These are phyloP conservation scores for Hanseniaspora gamundiae DNA, from an alignment of 1,139 yeast genomes.

Conservation along the genomic window DNA sequence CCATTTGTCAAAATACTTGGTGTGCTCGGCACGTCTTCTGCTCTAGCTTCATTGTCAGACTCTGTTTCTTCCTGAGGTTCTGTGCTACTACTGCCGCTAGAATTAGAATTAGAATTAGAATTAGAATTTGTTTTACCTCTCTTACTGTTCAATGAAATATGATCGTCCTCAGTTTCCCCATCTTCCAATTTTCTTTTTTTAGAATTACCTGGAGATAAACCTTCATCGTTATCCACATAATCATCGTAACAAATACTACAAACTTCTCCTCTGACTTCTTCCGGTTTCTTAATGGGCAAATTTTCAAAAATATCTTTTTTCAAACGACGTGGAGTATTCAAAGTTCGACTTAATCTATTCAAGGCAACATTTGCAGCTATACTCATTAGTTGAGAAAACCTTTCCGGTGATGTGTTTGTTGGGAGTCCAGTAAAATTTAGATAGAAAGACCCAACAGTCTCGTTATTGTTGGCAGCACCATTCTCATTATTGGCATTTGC, in stretches of 20 bases:
- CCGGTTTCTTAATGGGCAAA: conserved; percentile 29
- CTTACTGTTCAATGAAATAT: background rate
- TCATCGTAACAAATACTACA: conserved; percentile 66
- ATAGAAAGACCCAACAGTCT: conserved; percentile 41
- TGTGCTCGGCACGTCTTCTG: no score
- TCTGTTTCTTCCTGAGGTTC: background rate
- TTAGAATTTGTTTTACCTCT: background rate
- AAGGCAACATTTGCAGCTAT: conserved; percentile 63
- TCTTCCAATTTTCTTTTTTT: conserved; percentile 10
- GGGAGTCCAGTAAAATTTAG: conserved; percentile 56
- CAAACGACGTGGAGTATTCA: conserved; percentile 35
- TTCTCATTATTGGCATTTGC: background rate
- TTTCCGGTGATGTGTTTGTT: conserved; percentile 20
- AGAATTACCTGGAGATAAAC: background rate
- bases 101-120: background rate
- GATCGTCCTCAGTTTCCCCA: background rate
- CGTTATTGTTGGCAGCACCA: background rate
- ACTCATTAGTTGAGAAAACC: conserved; percentile 40
- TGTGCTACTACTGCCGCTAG: background rate
- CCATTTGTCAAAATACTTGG: no score
- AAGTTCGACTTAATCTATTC: conserved; percentile 40
- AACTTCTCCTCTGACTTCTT: conserved; percentile 27
- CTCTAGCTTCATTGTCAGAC: no score
- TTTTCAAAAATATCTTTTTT: conserved; percentile 40
- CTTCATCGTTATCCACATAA: conserved; percentile 24